A percentile compares a stretch with the other conserved stretches of the same genome.
phyloP scores from a whole-genome alignment of 179 eudicot species.

The Vitellaria paradoxa region DNA sequence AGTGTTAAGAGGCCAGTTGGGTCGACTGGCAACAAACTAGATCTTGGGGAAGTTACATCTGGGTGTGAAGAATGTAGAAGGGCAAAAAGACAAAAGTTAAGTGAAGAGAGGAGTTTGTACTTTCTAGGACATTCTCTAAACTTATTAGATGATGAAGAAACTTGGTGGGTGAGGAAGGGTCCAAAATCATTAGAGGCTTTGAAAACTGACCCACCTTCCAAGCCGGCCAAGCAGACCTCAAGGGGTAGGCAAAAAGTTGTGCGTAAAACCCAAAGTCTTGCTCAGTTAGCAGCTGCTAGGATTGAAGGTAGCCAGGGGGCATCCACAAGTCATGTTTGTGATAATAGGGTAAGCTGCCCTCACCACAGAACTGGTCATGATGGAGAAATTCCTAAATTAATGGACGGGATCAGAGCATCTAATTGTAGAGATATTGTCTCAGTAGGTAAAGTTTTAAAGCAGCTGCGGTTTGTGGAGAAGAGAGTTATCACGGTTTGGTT shows the following conservation, averaged over 20 bases:
- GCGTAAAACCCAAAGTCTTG: constrained; percentile 94
- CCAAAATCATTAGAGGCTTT: constrained; percentile 48
- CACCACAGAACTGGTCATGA: constrained; percentile 66
- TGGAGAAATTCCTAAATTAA: constrained; percentile 50
- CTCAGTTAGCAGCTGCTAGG: constrained; percentile 84
- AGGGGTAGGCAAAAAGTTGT: constrained; percentile 86
- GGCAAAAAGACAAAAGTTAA: constrained; percentile 71
- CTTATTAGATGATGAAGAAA: constrained; percentile 69
- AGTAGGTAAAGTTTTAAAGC: constrained; percentile 66
- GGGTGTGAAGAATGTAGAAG: constrained; percentile 96
- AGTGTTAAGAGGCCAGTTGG: constrained; percentile 53
- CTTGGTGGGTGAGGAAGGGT: constrained; percentile 90
- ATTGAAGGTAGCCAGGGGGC: constrained; percentile 99
- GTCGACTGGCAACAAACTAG: constrained; percentile 30
- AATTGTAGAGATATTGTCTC: constrained; percentile 53
- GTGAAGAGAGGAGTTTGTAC: constrained; percentile 55
- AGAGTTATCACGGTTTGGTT: constrained; percentile 72
- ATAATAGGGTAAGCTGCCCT: constrained; percentile 74
- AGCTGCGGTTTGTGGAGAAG: constrained; percentile 66
- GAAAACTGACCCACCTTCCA: constrained; percentile 75
- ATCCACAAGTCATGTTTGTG: constrained; percentile 97
- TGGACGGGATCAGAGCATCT: constrained; percentile 34
- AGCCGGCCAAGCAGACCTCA: constrained; percentile 72
- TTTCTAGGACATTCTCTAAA: constrained; percentile 41
- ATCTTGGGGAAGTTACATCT: constrained; percentile 60